Evolutionary conservation across 352 stramenopile genomes (phyloP).

Genomic region (Blastocystis sp.): DNA sequence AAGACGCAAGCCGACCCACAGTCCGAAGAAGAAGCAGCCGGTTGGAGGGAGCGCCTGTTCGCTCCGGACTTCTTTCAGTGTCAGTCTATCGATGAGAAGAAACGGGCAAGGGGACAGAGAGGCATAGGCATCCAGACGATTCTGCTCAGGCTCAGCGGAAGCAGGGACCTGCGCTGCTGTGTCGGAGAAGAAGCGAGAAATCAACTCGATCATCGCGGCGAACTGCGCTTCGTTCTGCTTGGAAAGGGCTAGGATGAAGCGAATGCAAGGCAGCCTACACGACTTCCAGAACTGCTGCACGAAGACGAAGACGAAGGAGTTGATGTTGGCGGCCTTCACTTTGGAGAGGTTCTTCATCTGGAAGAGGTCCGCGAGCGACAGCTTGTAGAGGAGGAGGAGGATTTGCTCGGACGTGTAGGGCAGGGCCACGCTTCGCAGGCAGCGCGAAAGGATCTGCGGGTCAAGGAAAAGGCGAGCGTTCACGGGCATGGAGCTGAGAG

Average conservation of each 20-base stretch:
- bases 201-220: not conserved
- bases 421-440: not conserved
- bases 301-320: not conserved
- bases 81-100: slow-evolving; percentile 6
- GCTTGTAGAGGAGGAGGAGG: not conserved
- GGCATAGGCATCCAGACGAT: not conserved
- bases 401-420: not conserved
- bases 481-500: slow-evolving; percentile 19
- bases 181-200: slow-evolving; percentile 1
- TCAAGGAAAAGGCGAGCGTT: not conserved
- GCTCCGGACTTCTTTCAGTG: not conserved
- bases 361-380: slow-evolving; percentile 4
- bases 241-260: not conserved
- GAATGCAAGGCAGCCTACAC: not conserved
- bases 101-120: not conserved
- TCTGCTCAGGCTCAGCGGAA: not conserved
- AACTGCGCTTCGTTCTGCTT: not conserved
- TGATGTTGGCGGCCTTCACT: not conserved
- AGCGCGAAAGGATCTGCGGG: not conserved
- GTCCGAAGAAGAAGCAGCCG: slow-evolving; percentile 15
- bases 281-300: not conserved
- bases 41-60: not conserved
- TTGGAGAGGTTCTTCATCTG: slow-evolving; percentile 22
- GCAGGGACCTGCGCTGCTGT: not conserved
- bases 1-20: not conserved